These are phyloP conservation scores for Fusarium circinatum DNA, from an alignment of 2,329 filamentous ascomycete genomes.

Conservation along the genomic window DNA sequence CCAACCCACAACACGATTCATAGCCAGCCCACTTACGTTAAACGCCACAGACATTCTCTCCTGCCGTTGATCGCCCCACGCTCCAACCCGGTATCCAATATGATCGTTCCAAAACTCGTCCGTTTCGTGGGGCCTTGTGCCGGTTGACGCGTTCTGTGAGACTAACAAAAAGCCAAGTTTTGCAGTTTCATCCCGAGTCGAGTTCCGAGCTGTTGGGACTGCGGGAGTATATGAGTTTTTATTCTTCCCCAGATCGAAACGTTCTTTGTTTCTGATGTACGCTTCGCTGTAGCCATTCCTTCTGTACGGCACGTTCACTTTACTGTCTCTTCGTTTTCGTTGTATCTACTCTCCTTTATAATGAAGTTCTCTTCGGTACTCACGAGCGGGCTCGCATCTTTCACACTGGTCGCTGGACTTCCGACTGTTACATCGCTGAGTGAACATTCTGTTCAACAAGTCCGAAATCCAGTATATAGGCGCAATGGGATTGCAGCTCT, in stretches of 20 bases:
- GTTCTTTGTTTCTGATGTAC: not conserved
- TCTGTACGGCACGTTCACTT: not conserved
- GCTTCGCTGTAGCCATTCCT: conserved; percentile 1
- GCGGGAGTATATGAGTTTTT: conserved; percentile 12
- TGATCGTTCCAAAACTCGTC: conserved; percentile 5
- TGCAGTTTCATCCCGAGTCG: not conserved
- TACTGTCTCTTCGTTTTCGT: not conserved
- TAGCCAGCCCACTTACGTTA: conserved; percentile 8
- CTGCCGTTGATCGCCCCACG: conserved; percentile 15
- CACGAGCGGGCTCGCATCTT: conserved; percentile 21
- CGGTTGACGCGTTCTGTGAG: conserved; percentile 16
- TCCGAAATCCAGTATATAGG: conserved; percentile 50
- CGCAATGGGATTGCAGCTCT: conserved; percentile 50
- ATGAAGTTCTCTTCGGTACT: conserved; percentile 24
- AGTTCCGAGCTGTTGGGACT: conserved; percentile 1
- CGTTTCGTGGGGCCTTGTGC: not conserved
- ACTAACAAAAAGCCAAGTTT: not conserved
- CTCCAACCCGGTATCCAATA: conserved; percentile 1
- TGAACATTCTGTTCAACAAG: conserved; percentile 47
- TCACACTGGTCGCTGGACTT: conserved; percentile 15
- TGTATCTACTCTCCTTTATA: conserved; percentile 19
- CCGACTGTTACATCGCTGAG: not conserved
- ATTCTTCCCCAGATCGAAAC: not conserved
- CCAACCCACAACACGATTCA: conserved; percentile 29
- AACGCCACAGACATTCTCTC: conserved; percentile 16